Evolutionary conservation across 2,329 filamentous ascomycete species (phyloP).

Genomic region (Neopestalotiopsis sp.): DNA sequence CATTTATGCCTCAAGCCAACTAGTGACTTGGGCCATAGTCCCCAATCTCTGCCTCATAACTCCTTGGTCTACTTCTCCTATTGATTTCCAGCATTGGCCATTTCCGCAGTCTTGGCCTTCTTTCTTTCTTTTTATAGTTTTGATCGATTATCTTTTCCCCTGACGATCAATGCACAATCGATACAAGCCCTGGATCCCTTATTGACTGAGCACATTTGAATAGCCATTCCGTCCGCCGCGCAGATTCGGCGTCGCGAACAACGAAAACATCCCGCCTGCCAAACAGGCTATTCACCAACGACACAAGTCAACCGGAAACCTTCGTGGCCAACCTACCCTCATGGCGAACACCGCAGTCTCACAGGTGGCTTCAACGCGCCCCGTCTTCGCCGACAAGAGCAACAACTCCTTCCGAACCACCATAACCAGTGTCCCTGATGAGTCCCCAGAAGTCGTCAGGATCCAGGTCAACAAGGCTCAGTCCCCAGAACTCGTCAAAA

Average conservation of each 20-base stretch:
- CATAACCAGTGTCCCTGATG: slow-evolving; percentile 25
- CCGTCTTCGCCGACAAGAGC: slow-evolving; percentile 83
- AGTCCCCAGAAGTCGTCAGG: slow-evolving; percentile 27
- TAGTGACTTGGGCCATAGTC: neutral
- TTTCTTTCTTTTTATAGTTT: neutral
- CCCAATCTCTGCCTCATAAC: neutral
- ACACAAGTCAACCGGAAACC: slow-evolving; percentile 77
- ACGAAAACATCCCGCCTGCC: slow-evolving; percentile 71
- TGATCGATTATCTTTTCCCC: neutral
- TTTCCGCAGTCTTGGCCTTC: neutral
- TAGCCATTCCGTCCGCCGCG: slow-evolving; percentile 74
- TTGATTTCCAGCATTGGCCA: neutral
- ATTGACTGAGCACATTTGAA: slow-evolving; percentile 24
- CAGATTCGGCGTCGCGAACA: slow-evolving; percentile 62
- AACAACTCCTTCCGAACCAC: slow-evolving; percentile 54
- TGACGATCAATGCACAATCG: neutral
- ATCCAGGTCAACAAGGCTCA: slow-evolving; percentile 42
- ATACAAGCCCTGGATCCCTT: neutral
- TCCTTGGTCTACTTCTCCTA: neutral
- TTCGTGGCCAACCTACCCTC: slow-evolving; percentile 53
- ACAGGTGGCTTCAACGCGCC: slow-evolving; percentile 74
- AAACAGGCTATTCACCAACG: slow-evolving; percentile 75
- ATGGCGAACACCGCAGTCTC: slow-evolving; percentile 50
- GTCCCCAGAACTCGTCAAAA: slow-evolving; percentile 21
- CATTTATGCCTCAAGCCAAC: neutral